These are phyloP conservation scores for Talinum fruticosum DNA, from an alignment of 148 eudicot genomes.

Conservation along the genomic window DNA sequence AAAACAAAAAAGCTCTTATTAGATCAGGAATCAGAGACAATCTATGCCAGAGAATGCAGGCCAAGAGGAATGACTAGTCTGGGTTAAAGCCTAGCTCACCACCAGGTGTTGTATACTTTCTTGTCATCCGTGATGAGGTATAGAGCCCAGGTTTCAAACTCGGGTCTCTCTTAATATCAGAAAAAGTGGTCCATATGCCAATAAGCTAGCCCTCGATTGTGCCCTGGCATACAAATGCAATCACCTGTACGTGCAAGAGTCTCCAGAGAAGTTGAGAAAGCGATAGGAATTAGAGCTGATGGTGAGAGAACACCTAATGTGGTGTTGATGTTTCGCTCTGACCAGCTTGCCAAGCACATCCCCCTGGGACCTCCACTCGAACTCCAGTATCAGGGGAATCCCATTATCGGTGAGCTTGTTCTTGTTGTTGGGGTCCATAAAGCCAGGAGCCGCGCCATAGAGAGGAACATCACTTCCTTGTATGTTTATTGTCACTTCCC, in stretches of 20 bases:
- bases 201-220: too few species aligned
- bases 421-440: conserved; percentile 26
- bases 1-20: too few species aligned
- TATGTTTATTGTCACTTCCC: conserved; percentile 30
- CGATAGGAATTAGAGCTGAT: conserved; percentile 25
- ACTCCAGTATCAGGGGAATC: conserved; percentile 49
- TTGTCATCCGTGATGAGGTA: too few species aligned
- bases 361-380: conserved; percentile 46
- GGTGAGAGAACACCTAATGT: conserved; percentile 40
- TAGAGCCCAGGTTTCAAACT: too few species aligned
- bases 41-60: too few species aligned
- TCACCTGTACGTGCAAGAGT: conserved; percentile 35
- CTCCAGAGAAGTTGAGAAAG: conserved; percentile 27
- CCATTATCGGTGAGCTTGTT: conserved; percentile 1
- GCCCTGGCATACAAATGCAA: too few species aligned
- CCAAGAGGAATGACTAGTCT: too few species aligned
- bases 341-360: conserved; percentile 55
- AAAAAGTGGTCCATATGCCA: too few species aligned
- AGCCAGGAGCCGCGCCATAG: conserved; percentile 61
- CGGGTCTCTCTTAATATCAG: too few species aligned
- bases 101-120: too few species aligned
- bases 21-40: too few species aligned
- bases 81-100: too few species aligned
- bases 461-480: conserved; percentile 52
- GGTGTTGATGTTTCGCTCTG: conserved; percentile 41